These are phyloP conservation scores for Penicillium sumatraense DNA, from an alignment of 2,329 filamentous ascomycete genomes.

Conservation along the genomic window DNA sequence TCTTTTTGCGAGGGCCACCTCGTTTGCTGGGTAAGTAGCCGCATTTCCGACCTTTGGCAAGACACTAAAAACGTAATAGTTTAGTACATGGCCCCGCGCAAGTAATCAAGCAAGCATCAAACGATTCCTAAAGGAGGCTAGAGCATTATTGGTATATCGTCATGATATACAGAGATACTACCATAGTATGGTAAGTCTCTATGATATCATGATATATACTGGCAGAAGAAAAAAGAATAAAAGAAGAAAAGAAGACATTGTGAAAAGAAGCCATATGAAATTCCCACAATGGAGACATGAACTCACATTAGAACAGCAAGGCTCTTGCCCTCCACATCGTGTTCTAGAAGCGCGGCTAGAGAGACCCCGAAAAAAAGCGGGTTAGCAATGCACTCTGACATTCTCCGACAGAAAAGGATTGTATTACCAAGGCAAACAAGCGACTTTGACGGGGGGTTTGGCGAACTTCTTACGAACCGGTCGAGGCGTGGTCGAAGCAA, in stretches of 20 bases:
- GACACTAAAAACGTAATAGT: constrained; percentile 35
- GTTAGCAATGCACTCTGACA: constrained; percentile 13
- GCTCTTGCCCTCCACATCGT: constrained; percentile 50
- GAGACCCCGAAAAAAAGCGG: background rate
- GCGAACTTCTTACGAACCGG: constrained; percentile 49
- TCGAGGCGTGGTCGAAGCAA: constrained; percentile 30
- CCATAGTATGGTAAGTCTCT: no score
- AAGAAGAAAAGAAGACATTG: background rate
- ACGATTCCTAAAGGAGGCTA: background rate
- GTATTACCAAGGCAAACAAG: constrained; percentile 47
- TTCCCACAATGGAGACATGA: constrained; percentile 10
- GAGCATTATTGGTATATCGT: no score
- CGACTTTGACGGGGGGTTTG: constrained; percentile 51
- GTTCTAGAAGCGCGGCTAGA: constrained; percentile 48
- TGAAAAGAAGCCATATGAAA: background rate
- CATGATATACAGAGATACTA: no score
- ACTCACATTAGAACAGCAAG: constrained; percentile 49
- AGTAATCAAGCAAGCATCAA: constrained; percentile 11
- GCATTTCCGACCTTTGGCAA: constrained; percentile 45
- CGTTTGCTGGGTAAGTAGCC: constrained; percentile 50
- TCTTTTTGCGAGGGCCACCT: constrained; percentile 50
- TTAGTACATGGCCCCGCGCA: background rate
- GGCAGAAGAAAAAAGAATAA: background rate
- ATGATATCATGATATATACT: no score
- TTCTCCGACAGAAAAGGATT: constrained; percentile 5